Evolutionary conservation across 371 early-diverging fungal species (phyloP).

Genomic region (Smittium mucronatum): DNA sequence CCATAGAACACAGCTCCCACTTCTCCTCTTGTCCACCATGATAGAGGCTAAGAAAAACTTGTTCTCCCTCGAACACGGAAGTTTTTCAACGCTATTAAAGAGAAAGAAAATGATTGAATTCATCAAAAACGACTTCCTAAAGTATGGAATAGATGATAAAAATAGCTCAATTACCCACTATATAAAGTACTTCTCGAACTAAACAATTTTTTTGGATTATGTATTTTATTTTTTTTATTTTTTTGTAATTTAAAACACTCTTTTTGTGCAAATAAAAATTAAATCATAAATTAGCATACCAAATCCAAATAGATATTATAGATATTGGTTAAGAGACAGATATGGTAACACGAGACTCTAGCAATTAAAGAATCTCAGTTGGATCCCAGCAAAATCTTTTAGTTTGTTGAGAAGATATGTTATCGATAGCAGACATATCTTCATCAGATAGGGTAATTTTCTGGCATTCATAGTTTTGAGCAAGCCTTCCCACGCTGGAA

Average conservation of each 20-base stretch:
- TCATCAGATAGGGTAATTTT: background rate
- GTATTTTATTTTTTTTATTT: no score
- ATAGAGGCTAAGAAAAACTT: conserved; percentile 6
- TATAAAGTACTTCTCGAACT: background rate
- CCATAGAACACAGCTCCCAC: conserved; percentile 4
- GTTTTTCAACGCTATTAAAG: conserved; percentile 2
- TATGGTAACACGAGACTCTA: no score
- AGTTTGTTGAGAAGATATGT: no score
- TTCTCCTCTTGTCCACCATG: background rate
- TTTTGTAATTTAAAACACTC: no score
- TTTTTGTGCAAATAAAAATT: no score
- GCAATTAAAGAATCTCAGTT: no score
- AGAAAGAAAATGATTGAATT: background rate
- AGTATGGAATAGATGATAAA: background rate
- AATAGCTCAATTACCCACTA: background rate
- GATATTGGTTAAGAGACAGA: no score
- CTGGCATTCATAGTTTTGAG: background rate
- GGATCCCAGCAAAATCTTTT: no score
- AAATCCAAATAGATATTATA: no score
- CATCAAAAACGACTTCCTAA: background rate
- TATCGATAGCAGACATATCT: no score
- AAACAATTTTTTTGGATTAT: no score
- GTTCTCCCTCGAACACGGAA: background rate
- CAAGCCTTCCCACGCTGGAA: background rate
- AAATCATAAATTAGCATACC: no score